Percentiles rank a stretch among this genome's conserved stretches.
Evolutionary conservation across 108 stramenopile genomes (phyloP).

Genomic region (Cylindrotheca fusiformis): DNA sequence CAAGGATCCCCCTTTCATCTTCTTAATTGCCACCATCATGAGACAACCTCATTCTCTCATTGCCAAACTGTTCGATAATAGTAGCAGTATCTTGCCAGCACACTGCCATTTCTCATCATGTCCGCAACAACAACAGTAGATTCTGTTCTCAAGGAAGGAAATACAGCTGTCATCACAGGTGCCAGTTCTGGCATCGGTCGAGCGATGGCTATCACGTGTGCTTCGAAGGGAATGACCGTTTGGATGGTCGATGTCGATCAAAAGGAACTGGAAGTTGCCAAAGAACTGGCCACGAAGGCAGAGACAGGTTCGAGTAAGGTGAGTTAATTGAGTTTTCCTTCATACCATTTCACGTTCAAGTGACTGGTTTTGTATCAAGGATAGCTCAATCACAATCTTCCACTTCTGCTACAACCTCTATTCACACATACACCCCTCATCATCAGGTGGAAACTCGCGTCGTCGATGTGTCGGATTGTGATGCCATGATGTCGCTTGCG

Average conservation of each 20-base stretch:
- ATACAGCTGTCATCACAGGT: slow-evolving; percentile 50
- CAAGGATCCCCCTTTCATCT: no score
- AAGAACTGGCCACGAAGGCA: slow-evolving; percentile 20
- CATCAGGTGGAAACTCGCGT: slow-evolving; percentile 20
- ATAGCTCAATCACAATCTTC: no score
- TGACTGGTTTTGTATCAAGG: slow-evolving; percentile 3
- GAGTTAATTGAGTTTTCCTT: slow-evolving; percentile 1
- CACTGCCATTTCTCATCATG: no score
- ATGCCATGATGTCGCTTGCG: slow-evolving; percentile 22
- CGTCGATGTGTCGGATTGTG: slow-evolving; percentile 35
- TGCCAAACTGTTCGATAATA: no score
- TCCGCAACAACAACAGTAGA: not conserved
- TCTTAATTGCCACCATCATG: no score
- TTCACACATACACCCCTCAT: no score
- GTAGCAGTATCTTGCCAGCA: no score
- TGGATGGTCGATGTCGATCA: slow-evolving; percentile 53
- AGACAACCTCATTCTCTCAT: no score
- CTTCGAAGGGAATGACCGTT: slow-evolving; percentile 44
- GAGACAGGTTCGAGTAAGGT: slow-evolving; percentile 6
- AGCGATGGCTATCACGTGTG: slow-evolving; percentile 38
- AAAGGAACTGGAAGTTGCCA: slow-evolving; percentile 30
- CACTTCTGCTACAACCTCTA: no score
- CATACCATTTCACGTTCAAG: not conserved
- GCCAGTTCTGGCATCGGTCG: slow-evolving; percentile 44
- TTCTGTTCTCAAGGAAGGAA: slow-evolving; percentile 28